Conservation (phyloP, 176 grass and related monocot species). For the Metroxylon sagu region DNA sequence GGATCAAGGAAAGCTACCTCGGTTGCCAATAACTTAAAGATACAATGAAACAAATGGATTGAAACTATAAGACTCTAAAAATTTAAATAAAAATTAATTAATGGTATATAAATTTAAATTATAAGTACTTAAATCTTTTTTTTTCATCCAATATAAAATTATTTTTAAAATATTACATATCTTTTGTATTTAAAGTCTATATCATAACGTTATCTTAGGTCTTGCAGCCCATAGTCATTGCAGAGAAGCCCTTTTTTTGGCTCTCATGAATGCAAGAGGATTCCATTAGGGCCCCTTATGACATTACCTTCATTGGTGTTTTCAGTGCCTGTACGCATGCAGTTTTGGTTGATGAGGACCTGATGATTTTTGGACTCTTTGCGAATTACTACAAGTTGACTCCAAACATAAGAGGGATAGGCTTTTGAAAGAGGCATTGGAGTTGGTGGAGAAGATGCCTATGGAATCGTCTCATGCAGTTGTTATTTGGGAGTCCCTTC, state of each 20-base stretch:
- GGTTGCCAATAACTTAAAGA: too few relatives aligned
- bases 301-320: background rate
- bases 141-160: too few relatives aligned
- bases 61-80: too few relatives aligned
- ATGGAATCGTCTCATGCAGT: background rate
- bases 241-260: background rate
- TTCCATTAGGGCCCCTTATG: background rate
- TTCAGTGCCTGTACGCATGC: too few relatives aligned
- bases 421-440: slow-evolving; percentile 3
- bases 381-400: background rate
- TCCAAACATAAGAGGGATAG: slow-evolving; percentile 7
- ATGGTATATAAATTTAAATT: too few relatives aligned
- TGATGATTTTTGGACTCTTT: slow-evolving; percentile 6
- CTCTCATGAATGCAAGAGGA: slow-evolving; percentile 8
- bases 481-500: slow-evolving; percentile 10
- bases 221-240: slow-evolving; percentile 13
- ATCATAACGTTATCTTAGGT: slow-evolving; percentile 1
- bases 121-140: too few relatives aligned
- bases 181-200: too few relatives aligned
- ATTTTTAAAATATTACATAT: too few relatives aligned
- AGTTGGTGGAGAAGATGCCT: slow-evolving; percentile 15
- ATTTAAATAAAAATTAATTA: too few relatives aligned
- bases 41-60: too few relatives aligned
- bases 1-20: too few relatives aligned
- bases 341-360: slow-evolving; percentile 1